These are phyloP conservation scores for Capsicum pubescens DNA, from an alignment of 257 asterid genomes.

Conservation along the genomic window DNA sequence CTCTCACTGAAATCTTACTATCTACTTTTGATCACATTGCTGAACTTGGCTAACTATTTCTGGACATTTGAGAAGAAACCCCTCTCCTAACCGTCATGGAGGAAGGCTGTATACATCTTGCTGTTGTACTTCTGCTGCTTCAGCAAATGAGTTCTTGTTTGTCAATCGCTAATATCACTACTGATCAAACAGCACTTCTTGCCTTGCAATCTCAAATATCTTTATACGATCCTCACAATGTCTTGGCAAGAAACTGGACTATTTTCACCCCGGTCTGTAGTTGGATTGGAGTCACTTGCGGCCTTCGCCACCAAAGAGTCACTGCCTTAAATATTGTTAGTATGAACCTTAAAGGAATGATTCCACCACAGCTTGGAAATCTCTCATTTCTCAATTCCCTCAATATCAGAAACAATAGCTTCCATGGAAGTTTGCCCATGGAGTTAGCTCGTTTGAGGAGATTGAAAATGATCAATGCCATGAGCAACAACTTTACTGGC, in stretches of 20 bases:
- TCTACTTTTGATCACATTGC: neutral
- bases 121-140: neutral
- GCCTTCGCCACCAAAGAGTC: constrained; percentile 16
- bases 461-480: constrained; percentile 17
- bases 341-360: neutral
- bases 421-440: constrained; percentile 17
- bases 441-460: neutral
- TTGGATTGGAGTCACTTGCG: constrained; percentile 26
- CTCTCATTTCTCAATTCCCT: constrained; percentile 19
- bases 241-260: neutral
- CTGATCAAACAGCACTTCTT: neutral
- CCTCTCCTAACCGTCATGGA: neutral
- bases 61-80: neutral
- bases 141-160: neutral
- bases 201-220: constrained; percentile 15
- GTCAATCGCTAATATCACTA: neutral
- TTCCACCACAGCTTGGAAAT: constrained; percentile 22
- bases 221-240: neutral
- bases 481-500: constrained; percentile 17
- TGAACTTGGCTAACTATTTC: too few relatives aligned
- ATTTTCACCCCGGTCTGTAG: neutral
- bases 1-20: neutral
- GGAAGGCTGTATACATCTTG: neutral
- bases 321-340: constrained; percentile 19
- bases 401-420: constrained; percentile 3